Evolutionary conservation across 164 flowering plant genomes (phyloP).

Genomic region (Umbilicus rupestris): DNA sequence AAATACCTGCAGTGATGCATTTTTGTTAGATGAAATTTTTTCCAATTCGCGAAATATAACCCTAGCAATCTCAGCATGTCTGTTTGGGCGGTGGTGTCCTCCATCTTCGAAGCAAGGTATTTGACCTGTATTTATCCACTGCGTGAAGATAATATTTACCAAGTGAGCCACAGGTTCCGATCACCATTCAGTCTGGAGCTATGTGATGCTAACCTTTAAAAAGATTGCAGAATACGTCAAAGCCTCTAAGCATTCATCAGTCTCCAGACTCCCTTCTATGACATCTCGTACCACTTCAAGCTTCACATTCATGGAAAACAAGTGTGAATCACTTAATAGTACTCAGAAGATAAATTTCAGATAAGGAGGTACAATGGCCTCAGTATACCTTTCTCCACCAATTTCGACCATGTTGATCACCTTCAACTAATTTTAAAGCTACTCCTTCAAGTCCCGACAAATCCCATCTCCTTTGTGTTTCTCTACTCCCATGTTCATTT

Average conservation of each 20-base stretch:
- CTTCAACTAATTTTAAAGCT: slow-evolving; percentile 66
- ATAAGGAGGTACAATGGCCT: neutral
- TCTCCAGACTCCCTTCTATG: slow-evolving; percentile 35
- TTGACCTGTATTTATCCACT: slow-evolving; percentile 99
- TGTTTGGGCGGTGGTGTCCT: slow-evolving; percentile 92
- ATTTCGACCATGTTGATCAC: slow-evolving; percentile 60
- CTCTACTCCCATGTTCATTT: slow-evolving; percentile 58
- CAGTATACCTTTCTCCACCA: slow-evolving; percentile 87
- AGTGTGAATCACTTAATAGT: neutral
- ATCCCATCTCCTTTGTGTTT: slow-evolving; percentile 52
- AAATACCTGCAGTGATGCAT: slow-evolving; percentile 55
- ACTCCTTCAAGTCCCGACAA: slow-evolving; percentile 70
- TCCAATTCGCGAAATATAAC: slow-evolving; percentile 84
- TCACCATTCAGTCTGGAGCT: neutral
- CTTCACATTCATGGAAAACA: slow-evolving; percentile 23
- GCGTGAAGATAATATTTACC: slow-evolving; percentile 20
- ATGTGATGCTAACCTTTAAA: slow-evolving; percentile 50
- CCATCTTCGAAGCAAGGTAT: slow-evolving; percentile 96
- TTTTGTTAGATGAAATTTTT: slow-evolving; percentile 47
- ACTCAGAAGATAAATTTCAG: neutral
- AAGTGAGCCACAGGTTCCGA: neutral
- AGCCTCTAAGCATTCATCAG: slow-evolving; percentile 58
- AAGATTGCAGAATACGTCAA: slow-evolving; percentile 75
- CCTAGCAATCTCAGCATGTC: slow-evolving; percentile 97
- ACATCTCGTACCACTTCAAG: slow-evolving; percentile 83